Percentiles rank a stretch among this genome's conserved stretches.
Conservation (phyloP, 345 rosid genomes). For the Citrus trifoliata region DNA sequence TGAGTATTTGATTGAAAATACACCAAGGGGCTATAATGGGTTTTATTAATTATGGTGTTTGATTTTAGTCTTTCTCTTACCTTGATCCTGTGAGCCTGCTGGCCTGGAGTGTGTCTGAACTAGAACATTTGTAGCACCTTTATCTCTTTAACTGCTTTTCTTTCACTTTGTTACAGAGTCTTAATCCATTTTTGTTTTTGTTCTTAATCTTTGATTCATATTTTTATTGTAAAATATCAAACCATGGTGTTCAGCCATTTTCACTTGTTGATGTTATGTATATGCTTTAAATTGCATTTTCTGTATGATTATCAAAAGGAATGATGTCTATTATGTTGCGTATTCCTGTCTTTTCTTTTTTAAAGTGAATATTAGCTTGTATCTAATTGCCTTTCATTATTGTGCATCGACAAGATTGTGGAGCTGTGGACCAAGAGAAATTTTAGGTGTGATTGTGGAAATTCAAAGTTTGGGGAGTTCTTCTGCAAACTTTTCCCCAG, state of each 20-base stretch:
- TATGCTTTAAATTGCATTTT: background rate
- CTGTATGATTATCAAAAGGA: background rate
- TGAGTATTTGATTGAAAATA: background rate
- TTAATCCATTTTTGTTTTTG: background rate
- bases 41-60: background rate
- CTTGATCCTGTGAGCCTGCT: background rate
- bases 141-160: background rate
- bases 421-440: slow-evolving; percentile 99
- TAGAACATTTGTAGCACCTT: background rate
- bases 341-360: background rate
- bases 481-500: slow-evolving; percentile 77
- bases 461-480: slow-evolving; percentile 77
- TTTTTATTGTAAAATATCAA: background rate
- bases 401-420: slow-evolving; percentile 42
- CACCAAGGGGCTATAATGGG: background rate
- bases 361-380: slow-evolving; percentile 2
- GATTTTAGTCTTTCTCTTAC: background rate
- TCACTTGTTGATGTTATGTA: background rate
- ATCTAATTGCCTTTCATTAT: background rate
- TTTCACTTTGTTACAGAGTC: background rate
- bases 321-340: background rate
- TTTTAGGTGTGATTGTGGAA: slow-evolving; percentile 92
- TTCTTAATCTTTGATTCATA: background rate
- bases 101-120: background rate
- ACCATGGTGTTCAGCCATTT: background rate